Percentiles rank a stretch among this genome's conserved stretches.
Conservation (phyloP, 225 moss, liverwort and hornwort genomes). For the Polytrichum commune region DNA sequence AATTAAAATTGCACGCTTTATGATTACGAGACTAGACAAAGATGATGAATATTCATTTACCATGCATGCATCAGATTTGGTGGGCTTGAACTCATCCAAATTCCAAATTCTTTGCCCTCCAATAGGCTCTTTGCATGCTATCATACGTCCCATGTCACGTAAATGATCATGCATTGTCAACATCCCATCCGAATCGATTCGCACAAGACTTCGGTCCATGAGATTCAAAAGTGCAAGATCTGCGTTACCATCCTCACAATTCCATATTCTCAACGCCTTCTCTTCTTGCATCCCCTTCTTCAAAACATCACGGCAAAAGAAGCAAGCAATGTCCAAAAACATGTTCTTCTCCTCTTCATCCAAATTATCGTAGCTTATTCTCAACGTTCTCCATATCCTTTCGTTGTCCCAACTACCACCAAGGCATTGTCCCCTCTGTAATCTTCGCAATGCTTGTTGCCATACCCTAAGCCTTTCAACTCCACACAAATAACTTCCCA, state of each 20-base stretch:
- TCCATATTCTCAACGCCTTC: too few species aligned
- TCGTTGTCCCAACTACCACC: neutral
- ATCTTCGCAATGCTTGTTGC: neutral
- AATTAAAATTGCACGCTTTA: too few species aligned
- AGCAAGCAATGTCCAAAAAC: too few species aligned
- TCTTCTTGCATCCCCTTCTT: too few species aligned
- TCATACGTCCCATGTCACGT: neutral
- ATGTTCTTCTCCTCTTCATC: neutral
- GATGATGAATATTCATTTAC: too few species aligned
- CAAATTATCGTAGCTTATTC: neutral
- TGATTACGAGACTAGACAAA: too few species aligned
- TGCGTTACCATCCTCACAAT: neutral
- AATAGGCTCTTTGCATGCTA: neutral
- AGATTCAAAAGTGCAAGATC: constrained; percentile 2
- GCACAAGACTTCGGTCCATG: neutral
- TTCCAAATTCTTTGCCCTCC: too few species aligned
- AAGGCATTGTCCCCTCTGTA: neutral
- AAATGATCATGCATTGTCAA: constrained; percentile 4
- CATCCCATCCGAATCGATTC: neutral
- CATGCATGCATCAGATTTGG: too few species aligned
- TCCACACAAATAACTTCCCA: too few species aligned
- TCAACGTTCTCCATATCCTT: neutral
- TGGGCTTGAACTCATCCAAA: too few species aligned
- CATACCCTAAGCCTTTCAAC: too few species aligned
- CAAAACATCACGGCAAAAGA: too few species aligned